Evolutionary conservation across 2,329 filamentous ascomycete genomes (phyloP), one percentile per base, ranked within the genome.

Genomic region (Aspergillus flavus): DNA sequence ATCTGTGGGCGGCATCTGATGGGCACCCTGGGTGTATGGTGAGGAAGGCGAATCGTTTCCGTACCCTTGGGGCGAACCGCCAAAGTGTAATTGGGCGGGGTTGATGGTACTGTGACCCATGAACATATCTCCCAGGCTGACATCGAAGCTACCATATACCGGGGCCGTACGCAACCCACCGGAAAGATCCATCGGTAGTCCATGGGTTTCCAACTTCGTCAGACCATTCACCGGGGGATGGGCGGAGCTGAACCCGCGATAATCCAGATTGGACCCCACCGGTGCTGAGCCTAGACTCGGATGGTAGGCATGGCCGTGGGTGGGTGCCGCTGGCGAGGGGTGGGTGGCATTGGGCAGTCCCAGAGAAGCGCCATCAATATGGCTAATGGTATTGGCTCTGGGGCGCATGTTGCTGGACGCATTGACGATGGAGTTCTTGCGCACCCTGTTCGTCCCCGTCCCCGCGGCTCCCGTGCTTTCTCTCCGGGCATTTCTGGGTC

Each of bases 361-460:
- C 76, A 96, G 86, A 46, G 89, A 87, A 59, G 85, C 84, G 62
- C 87, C 86, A 75, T 97, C 95, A 61, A 98, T 88, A 77, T 98
- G 94, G 74, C 94, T 95, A 73, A 99, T 96, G 43, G 95, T 99
- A 76, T 98, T 98, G 60, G 95, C 94, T 71, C 95, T 86, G 26
- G 94, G 95, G 68, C 95, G 87, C 87, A 94, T 94, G 59, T 84
- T 83, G 59, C 80, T 83, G 36, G 81, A 76, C 57, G 80, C 83
- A 69, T 82, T 84, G 55, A 90, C 93, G 62, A 96, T 87, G 60
- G 95, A 98, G 77, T 94, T 96, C 83, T 98, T 98, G 64, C 95
- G 91, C 61, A 94, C 92, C 64, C 93, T 87, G 69, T 88, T 90
- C 68, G 89, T 83, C 36, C 85, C 86, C 16, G 87, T 86, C 7